phyloP scores from a whole-genome alignment of 768 basidiomycete genomes.

The Suillus brevipes region DNA sequence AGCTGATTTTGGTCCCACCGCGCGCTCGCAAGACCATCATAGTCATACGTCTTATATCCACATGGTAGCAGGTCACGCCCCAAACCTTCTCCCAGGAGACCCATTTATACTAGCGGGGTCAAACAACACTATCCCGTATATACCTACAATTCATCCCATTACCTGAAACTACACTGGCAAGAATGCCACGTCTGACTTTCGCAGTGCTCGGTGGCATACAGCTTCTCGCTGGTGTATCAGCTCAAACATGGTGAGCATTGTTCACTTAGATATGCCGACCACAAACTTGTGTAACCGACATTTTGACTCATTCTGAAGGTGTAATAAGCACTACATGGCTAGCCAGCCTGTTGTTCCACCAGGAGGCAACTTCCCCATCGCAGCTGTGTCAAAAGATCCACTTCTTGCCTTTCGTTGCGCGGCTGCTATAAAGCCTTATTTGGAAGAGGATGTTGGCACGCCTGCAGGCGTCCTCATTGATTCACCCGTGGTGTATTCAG shows the following conservation, averaged over 20 bases:
- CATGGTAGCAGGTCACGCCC: neutral
- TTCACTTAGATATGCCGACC: neutral
- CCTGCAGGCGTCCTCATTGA: constrained; percentile 53
- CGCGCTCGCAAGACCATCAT: neutral
- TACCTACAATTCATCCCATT: neutral
- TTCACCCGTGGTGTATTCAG: constrained; percentile 46
- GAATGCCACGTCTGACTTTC: constrained; percentile 15
- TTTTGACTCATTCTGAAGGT: constrained; percentile 37
- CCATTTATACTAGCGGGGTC: neutral
- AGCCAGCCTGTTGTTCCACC: constrained; percentile 43
- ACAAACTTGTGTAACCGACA: neutral
- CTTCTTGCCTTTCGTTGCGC: constrained; percentile 59
- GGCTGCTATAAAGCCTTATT: constrained; percentile 59
- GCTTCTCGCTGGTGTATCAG: constrained; percentile 18
- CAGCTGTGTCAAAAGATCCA: constrained; percentile 38
- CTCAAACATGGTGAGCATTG: constrained; percentile 31
- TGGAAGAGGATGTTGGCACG: constrained; percentile 49
- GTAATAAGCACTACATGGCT: constrained; percentile 56
- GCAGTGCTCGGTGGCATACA: constrained; percentile 12
- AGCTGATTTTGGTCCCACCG: neutral
- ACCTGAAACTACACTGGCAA: neutral
- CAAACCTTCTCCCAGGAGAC: neutral
- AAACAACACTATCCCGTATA: neutral
- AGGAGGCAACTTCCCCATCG: constrained; percentile 50
- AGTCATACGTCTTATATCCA: neutral